These are phyloP conservation scores for Pichia membranifaciens DNA, from an alignment of 805 yeast species.

Conservation along the genomic window DNA sequence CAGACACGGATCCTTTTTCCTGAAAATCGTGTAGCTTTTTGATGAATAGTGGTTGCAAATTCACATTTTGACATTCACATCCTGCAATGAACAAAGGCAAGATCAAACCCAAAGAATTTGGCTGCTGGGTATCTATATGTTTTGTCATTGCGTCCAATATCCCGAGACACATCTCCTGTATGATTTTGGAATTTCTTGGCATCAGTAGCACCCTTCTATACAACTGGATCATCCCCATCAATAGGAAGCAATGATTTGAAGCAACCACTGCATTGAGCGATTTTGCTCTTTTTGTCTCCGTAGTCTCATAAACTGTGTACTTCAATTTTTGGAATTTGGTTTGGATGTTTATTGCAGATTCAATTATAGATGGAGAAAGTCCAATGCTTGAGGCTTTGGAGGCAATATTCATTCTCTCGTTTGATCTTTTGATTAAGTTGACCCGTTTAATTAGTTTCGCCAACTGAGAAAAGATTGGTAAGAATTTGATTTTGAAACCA, in stretches of 20 bases:
- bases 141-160: constrained; percentile 34
- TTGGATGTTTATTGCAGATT: constrained; percentile 38
- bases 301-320: constrained; percentile 11
- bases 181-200: constrained; percentile 39
- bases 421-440: constrained; percentile 16
- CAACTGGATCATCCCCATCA: constrained; percentile 49
- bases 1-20: constrained; percentile 35
- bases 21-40: constrained; percentile 38
- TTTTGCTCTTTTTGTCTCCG: constrained; percentile 5
- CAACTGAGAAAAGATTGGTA: constrained; percentile 53
- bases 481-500: constrained; percentile 61
- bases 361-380: constrained; percentile 19
- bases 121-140: constrained; percentile 39
- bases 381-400: background rate
- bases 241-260: constrained; percentile 48
- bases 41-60: constrained; percentile 32
- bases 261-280: constrained; percentile 31
- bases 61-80: constrained; percentile 43
- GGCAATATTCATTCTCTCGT: background rate
- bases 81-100: constrained; percentile 55
- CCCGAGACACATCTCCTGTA: constrained; percentile 42
- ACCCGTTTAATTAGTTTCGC: constrained; percentile 34
- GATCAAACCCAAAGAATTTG: constrained; percentile 51
- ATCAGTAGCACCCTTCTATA: constrained; percentile 49
- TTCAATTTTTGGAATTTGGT: constrained; percentile 26